A percentile compares a stretch with the other conserved stretches of the same genome.
Evolutionary conservation across 805 yeast genomes (phyloP).

Genomic region (Candida sithepensis): DNA sequence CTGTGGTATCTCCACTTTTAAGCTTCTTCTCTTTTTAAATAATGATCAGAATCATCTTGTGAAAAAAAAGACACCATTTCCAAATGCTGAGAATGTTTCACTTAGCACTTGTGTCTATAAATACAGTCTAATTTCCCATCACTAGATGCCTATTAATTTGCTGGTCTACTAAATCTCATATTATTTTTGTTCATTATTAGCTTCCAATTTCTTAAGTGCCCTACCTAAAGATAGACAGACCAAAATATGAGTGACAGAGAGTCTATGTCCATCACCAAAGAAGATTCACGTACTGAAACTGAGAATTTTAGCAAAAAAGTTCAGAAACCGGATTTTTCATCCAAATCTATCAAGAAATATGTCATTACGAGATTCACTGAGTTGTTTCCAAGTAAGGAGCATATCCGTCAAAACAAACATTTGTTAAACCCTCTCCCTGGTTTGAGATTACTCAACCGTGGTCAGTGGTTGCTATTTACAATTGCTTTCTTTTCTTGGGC

Average conservation of each 20-base stretch:
- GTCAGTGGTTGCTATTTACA: conserved; percentile 54
- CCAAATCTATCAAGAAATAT: conserved; percentile 34
- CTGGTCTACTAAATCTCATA: too few relatives aligned
- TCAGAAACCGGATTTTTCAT: conserved; percentile 30
- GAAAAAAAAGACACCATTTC: too few relatives aligned
- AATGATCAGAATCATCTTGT: too few relatives aligned
- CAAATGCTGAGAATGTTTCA: too few relatives aligned
- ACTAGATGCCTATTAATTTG: too few relatives aligned
- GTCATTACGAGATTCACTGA: conserved; percentile 45
- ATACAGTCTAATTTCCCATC: too few relatives aligned
- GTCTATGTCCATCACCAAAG: conserved; percentile 3
- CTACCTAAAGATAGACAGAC: too few relatives aligned
- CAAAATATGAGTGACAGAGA: conserved; percentile 5
- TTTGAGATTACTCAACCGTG: conserved; percentile 42
- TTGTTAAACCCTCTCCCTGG: conserved; percentile 63
- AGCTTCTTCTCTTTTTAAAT: too few relatives aligned
- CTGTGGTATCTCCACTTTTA: too few relatives aligned
- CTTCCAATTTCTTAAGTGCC: too few relatives aligned
- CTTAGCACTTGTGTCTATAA: too few relatives aligned
- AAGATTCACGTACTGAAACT: conserved; percentile 33
- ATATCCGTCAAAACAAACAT: conserved; percentile 33
- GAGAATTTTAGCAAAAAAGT: conserved; percentile 36
- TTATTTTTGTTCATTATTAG: too few relatives aligned
- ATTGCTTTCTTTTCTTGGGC: conserved; percentile 60
- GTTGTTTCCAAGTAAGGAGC: conserved; percentile 44